Evolutionary conservation across 345 rosid genomes (phyloP).

Genomic region (Citrus cavaleriei): DNA sequence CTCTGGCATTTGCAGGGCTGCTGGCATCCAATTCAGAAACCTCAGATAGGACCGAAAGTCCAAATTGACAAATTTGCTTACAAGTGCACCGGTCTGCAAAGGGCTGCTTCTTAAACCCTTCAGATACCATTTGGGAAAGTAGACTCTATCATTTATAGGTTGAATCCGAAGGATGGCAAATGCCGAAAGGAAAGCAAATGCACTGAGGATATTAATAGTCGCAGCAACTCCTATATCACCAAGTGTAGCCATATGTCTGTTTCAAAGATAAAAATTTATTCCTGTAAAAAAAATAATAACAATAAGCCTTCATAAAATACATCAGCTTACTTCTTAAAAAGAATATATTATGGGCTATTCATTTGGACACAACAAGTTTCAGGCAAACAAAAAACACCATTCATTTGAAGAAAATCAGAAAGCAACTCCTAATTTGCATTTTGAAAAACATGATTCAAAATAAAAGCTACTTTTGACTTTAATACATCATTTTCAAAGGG

Average conservation of each 20-base stretch:
- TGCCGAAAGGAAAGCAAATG: conserved; percentile 67
- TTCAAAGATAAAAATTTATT: conserved; percentile 2
- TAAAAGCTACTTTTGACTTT: conserved; percentile 20
- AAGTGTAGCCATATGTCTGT: conserved; percentile 59
- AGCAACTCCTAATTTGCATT: not conserved
- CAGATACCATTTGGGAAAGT: conserved; percentile 92
- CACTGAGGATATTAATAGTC: conserved; percentile 71
- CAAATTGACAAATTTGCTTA: conserved; percentile 66
- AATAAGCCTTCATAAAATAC: not conserved
- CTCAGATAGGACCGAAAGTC: conserved; percentile 66
- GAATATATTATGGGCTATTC: not conserved
- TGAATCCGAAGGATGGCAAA: conserved; percentile 84
- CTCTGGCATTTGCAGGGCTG: conserved; percentile 88
- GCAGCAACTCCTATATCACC: conserved; percentile 82
- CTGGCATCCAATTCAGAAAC: conserved; percentile 93
- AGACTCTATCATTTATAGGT: conserved; percentile 88
- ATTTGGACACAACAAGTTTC: not conserved
- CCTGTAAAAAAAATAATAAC: conserved; percentile 1
- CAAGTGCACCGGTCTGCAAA: conserved; percentile 44
- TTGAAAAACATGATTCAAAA: conserved; percentile 4
- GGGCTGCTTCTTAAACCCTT: conserved; percentile 80
- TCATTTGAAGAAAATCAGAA: not conserved
- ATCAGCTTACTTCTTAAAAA: not conserved
- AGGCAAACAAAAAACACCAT: not conserved
- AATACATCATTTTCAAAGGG: not conserved